Percentiles rank a stretch among this genome's conserved stretches.
These are phyloP conservation scores for Podaxis mareebaensis DNA, from an alignment of 768 basidiomycete genomes.

Conservation along the genomic window DNA sequence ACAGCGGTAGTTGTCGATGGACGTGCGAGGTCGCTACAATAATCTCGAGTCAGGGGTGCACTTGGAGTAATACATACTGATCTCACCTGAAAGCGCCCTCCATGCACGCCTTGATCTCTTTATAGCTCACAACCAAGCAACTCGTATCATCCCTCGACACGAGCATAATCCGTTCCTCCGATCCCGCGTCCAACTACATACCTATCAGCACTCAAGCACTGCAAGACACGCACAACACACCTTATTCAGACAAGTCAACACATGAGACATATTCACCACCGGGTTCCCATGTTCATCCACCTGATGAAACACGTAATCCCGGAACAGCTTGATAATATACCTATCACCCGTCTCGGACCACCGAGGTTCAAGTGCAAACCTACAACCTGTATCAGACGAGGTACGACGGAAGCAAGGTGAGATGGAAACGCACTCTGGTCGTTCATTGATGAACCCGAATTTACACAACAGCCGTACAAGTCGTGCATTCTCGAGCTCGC, in stretches of 20 bases:
- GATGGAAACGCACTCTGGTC: slow-evolving; percentile 80
- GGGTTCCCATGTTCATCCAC: slow-evolving; percentile 90
- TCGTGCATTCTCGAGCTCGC: slow-evolving; percentile 92
- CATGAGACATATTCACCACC: slow-evolving; percentile 87
- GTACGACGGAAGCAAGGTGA: background rate
- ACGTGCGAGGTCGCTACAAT: slow-evolving; percentile 44
- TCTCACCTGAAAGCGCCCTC: slow-evolving; percentile 82
- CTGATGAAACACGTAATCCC: slow-evolving; percentile 98
- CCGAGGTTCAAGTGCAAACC: slow-evolving; percentile 91
- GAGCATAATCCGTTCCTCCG: slow-evolving; percentile 94
- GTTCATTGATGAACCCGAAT: slow-evolving; percentile 97
- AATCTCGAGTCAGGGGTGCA: background rate
- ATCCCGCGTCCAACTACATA: slow-evolving; percentile 82
- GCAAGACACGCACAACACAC: slow-evolving; percentile 35
- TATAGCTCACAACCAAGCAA: slow-evolving; percentile 91
- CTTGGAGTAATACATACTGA: background rate
- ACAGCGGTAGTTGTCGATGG: background rate
- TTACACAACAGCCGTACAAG: slow-evolving; percentile 88
- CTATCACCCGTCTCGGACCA: slow-evolving; percentile 99
- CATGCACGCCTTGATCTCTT: slow-evolving; percentile 85
- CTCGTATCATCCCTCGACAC: slow-evolving; percentile 95
- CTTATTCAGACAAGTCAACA: slow-evolving; percentile 93
- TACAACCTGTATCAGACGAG: slow-evolving; percentile 26
- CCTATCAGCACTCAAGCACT: no score
- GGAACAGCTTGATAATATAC: slow-evolving; percentile 97